Base-by-base conservation (phyloP, 192 early-diverging fungal species). In the Paraglomus occultum region DNA sequence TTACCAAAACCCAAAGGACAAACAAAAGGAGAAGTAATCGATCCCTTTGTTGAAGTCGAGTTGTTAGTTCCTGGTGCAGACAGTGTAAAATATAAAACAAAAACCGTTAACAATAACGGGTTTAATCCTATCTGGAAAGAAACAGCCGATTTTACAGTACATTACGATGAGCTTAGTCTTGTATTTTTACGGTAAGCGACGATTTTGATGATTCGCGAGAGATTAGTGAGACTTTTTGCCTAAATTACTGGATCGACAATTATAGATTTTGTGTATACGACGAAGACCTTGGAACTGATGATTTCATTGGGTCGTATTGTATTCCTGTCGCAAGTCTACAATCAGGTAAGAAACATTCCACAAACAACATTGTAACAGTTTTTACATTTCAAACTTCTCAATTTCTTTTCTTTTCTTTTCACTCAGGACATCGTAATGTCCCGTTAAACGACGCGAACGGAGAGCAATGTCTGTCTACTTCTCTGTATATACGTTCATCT, bases 11-110 rank as follows among this genome's bases (percentile, higher is more conserved):
- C 87, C 7, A 87, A 87, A 52, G 87, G 85, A 7, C 77, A 74
- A 38, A 62, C 67, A 12, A 75, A 73, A 7, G 76, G 73, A 11
- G 79, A 80, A 46, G 75, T 88, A 38, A 74, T 87, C 45, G 84
- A 87, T 43, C 86, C 88, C 6, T 83, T 73, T 51, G 84, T 91
- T 23, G 84, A 84, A 55, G 61, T 92, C 6, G 90, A 91, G 73
- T 72, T 74, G 18, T 74, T 62, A 60, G 77, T 76, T 48, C 81
- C 77, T 55, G 80, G 78, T 40, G 43, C 67, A 0, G 77, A 82
- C 5, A 50, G 58, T 10, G 49, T 72, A 45, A 85, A 84, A 63
- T 78, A 72, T 57, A 82, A 78, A 60, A 91, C 89, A 0, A 74
- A 70, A 20, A 67, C 80, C 22, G 73, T 89, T 15, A 78, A 11